Percentiles rank a stretch among this genome's conserved stretches.
Evolutionary conservation across 1,284 basidiomycete genomes (phyloP).

Genomic region (Baeospora myosura): DNA sequence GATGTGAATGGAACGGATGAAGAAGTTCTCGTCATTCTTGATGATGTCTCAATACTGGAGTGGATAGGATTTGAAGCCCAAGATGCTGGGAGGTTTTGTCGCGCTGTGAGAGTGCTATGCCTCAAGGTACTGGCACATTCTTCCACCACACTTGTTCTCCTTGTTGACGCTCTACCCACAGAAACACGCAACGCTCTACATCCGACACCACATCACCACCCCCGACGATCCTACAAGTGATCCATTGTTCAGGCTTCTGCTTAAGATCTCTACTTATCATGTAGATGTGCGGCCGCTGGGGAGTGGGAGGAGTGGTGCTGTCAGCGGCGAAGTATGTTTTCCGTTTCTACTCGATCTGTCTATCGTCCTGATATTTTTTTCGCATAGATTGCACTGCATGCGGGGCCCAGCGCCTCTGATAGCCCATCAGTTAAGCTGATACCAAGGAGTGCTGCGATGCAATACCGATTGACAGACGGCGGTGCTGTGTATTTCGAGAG

Average conservation of each 20-base stretch:
- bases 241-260: conserved; percentile 45
- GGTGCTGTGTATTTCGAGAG: conserved; percentile 62
- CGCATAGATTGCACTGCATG: conserved; percentile 52
- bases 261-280: conserved; percentile 57
- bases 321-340: conserved; percentile 60
- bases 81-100: conserved; percentile 47
- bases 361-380: conserved; percentile 1
- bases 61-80: conserved; percentile 54
- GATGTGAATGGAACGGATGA: too few relatives aligned
- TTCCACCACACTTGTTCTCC: neutral
- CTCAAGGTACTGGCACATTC: conserved; percentile 39
- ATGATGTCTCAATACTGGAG: conserved; percentile 56
- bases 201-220: conserved; percentile 55
- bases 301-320: conserved; percentile 65
- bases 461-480: conserved; percentile 61
- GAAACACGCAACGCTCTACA: conserved; percentile 43
- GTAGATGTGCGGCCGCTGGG: conserved; percentile 61
- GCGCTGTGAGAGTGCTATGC: conserved; percentile 51
- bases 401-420: conserved; percentile 36
- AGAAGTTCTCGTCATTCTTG: conserved; percentile 49
- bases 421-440: conserved; percentile 32
- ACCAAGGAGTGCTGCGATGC: conserved; percentile 47
- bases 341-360: conserved; percentile 1
- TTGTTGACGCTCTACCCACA: conserved; percentile 19
- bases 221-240: conserved; percentile 52